Evolutionary conservation across 2,329 filamentous ascomycete genomes (phyloP), one percentile per base, ranked within the genome.

Genomic region (Trichoderma pleuroti): DNA sequence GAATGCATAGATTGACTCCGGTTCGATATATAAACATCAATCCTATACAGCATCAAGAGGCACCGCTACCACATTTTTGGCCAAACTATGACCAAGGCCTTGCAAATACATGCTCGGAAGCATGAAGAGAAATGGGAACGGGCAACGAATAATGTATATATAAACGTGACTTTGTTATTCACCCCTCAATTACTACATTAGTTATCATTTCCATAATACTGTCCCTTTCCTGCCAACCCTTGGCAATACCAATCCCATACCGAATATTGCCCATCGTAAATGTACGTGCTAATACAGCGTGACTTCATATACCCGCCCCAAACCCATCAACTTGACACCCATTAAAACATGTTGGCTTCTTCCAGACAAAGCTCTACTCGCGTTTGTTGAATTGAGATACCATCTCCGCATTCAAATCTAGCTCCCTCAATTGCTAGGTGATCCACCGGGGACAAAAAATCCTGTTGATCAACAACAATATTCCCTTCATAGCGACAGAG

Each of bases 141-240:
- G 30, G 28, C 52, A 34, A 42, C 63, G 26, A 67, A 32, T 6
- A 46, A 49, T 30, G 39, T 42, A 60, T 46, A 64, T 46, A 68
- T 52, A 36, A 36, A 52, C 30, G 28, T 32, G 66, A 52, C 28
- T 68, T 49, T 66, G 8, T 36, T 46, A 61, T 68, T 68, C 26
- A 28, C 21, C 66, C 21, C 16, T 21, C 60, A 65, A 65, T 64
- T 57, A 64, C 46, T 62, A 72, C 42, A 72, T 72, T 67, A 49
- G 39, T 57, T 24, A 61, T 68, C 62, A 67, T 70, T 62, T 63
- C 28, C 54, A 70, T 70, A 66, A 56, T 62, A 62, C 36, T 28
- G 28, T 28, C 16, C 60, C 34, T n/a, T 46, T 32, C 39, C 54
- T n/a, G 52, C 52, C 52, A 59, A 65, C 18, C 52, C 24, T 52